These are phyloP conservation scores for Paraphoma sp. DNA, from an alignment of 2,329 filamentous ascomycete genomes.

Conservation along the genomic window DNA sequence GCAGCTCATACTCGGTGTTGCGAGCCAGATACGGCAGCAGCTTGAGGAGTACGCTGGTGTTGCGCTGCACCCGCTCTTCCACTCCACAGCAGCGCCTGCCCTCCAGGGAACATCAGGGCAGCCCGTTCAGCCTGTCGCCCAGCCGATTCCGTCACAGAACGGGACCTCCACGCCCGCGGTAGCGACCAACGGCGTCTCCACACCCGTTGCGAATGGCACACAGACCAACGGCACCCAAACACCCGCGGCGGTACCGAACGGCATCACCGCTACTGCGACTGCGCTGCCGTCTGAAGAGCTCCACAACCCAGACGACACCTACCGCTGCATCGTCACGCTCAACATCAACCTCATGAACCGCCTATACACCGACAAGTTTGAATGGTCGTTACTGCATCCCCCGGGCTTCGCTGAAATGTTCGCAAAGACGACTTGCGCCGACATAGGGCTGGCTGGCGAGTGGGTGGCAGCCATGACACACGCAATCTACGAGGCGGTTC, in stretches of 20 bases:
- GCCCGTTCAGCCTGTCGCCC: slow-evolving; percentile 46
- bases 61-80: slow-evolving; percentile 90
- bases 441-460: slow-evolving; percentile 86
- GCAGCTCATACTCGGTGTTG: slow-evolving; percentile 77
- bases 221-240: slow-evolving; percentile 52
- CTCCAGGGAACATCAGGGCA: slow-evolving; percentile 38
- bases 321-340: slow-evolving; percentile 88
- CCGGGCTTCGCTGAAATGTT: slow-evolving; percentile 92
- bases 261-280: slow-evolving; percentile 74
- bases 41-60: slow-evolving; percentile 96
- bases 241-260: slow-evolving; percentile 56
- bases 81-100: slow-evolving; percentile 56
- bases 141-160: slow-evolving; percentile 56
- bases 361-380: slow-evolving; percentile 95
- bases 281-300: slow-evolving; percentile 71
- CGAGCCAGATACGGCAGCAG: slow-evolving; percentile 92
- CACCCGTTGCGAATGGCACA: slow-evolving; percentile 59
- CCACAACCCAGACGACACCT: slow-evolving; percentile 90
- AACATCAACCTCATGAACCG: slow-evolving; percentile 91
- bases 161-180: slow-evolving; percentile 57
- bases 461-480: slow-evolving; percentile 95
- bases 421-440: slow-evolving; percentile 89
- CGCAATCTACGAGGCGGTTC: slow-evolving; percentile 93
- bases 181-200: slow-evolving; percentile 61
- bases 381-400: slow-evolving; percentile 94